Percentiles rank a stretch among this genome's conserved stretches.
Evolutionary conservation across 176 grass and related monocot genomes (phyloP).

Genomic region (Musa acuminata): DNA sequence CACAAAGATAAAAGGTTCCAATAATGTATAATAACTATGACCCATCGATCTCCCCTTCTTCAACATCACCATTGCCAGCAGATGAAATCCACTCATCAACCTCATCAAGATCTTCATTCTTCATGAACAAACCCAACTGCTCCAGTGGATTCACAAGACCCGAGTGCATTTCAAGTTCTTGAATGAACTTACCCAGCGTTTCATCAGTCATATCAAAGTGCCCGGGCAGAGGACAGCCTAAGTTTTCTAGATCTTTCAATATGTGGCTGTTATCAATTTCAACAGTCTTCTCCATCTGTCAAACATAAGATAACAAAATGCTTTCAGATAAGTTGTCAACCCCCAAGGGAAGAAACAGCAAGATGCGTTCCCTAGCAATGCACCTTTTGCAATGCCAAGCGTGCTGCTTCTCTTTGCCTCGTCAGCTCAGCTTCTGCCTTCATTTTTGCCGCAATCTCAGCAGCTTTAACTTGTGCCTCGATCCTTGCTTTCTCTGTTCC

Average conservation of each 20-base stretch:
- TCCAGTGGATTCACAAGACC: conserved; percentile 50
- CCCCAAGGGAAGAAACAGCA: too few species aligned
- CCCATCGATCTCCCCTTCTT: conserved; percentile 49
- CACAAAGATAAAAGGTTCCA: too few species aligned
- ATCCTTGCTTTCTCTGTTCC: conserved; percentile 66
- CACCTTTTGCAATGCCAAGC: conserved; percentile 56
- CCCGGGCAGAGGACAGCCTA: conserved; percentile 25
- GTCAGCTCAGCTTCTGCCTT: conserved; percentile 56
- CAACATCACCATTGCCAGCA: conserved; percentile 27
- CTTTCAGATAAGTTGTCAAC: too few species aligned
- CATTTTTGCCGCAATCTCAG: conserved; percentile 46
- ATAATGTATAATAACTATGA: not conserved
- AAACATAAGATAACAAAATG: not conserved
- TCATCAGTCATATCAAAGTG: conserved; percentile 27
- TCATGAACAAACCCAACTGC: conserved; percentile 66
- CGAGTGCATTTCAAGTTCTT: conserved; percentile 32
- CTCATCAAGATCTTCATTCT: conserved; percentile 47
- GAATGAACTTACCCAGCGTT: conserved; percentile 29
- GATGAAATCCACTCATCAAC: conserved; percentile 32
- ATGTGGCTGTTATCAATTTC: conserved; percentile 73
- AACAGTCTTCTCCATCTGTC: conserved; percentile 78
- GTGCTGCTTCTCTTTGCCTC: conserved; percentile 72
- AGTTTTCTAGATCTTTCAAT: conserved; percentile 46
- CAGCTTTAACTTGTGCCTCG: conserved; percentile 65
- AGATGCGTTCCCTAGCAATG: not conserved